Conservation (phyloP, 2,329 filamentous ascomycete species). For the Penicillium sp. region DNA sequence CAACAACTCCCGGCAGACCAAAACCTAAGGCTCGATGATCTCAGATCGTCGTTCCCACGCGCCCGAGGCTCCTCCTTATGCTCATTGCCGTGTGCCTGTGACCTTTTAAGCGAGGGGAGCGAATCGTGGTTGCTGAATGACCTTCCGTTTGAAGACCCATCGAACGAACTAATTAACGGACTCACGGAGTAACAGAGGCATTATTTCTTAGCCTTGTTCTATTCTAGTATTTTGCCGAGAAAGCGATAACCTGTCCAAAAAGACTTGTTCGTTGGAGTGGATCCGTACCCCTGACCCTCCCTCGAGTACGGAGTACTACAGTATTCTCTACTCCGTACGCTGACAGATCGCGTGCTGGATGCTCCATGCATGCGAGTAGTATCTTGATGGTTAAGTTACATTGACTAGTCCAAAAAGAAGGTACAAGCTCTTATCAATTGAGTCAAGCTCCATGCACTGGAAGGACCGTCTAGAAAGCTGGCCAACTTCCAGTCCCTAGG, state of each 20-base stretch:
- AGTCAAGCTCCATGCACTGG: not conserved
- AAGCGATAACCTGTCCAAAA: slow-evolving; percentile 1
- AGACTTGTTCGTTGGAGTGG: slow-evolving; percentile 8
- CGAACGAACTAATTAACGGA: too few relatives aligned
- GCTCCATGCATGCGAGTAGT: slow-evolving; percentile 7
- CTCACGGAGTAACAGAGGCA: not conserved
- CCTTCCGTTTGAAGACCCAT: not conserved
- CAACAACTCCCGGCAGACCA: not conserved
- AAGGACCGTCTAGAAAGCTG: not conserved
- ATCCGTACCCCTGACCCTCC: not conserved
- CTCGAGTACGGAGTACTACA: not conserved
- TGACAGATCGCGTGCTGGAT: slow-evolving; percentile 3
- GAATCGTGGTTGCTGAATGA: not conserved
- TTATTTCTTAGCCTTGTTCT: not conserved
- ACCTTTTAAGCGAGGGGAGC: not conserved
- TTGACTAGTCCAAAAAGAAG: not conserved
- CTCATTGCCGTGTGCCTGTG: not conserved
- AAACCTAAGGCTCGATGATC: not conserved
- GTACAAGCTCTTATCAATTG: not conserved
- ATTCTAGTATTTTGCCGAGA: slow-evolving; percentile 7
- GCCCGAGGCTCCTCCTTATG: not conserved
- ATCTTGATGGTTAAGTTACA: not conserved
- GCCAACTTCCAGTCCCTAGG: not conserved
- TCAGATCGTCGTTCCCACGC: not conserved
- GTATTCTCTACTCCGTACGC: not conserved